A percentile compares a stretch with the other conserved stretches of the same genome.
These are phyloP conservation scores for Clarireedia sp. DNA, from an alignment of 2,329 filamentous ascomycete genomes.

Conservation along the genomic window DNA sequence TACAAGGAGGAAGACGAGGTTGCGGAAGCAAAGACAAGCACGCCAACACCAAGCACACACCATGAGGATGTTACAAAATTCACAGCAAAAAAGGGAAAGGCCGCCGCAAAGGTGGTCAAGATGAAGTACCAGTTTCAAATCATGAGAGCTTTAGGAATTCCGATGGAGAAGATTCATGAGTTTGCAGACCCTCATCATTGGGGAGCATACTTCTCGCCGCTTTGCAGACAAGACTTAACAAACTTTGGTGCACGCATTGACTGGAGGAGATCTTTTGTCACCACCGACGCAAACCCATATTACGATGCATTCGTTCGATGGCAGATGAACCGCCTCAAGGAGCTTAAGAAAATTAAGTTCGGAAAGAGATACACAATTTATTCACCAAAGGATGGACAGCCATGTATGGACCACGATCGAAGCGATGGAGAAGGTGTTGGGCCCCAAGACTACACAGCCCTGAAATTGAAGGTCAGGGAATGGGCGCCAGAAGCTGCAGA, in stretches of 20 bases:
- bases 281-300: constrained; percentile 93
- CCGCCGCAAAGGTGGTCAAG: constrained; percentile 79
- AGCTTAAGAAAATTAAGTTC: constrained; percentile 87
- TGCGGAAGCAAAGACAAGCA: constrained; percentile 40
- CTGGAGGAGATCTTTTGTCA: constrained; percentile 88
- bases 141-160: constrained; percentile 85
- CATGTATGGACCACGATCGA: constrained; percentile 82
- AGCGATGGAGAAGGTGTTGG: constrained; percentile 73
- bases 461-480: constrained; percentile 86
- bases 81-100: constrained; percentile 86
- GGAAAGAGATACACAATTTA: constrained; percentile 92
- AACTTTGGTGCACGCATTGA: constrained; percentile 83
- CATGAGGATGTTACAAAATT: constrained; percentile 89
- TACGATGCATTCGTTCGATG: constrained; percentile 93
- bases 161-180: constrained; percentile 79
- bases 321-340: constrained; percentile 92
- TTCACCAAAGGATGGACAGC: constrained; percentile 79
- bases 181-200: constrained; percentile 90
- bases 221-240: constrained; percentile 70
- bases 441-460: constrained; percentile 83
- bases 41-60: constrained; percentile 54
- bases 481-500: constrained; percentile 74
- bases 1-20: constrained; percentile 57
- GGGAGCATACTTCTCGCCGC: constrained; percentile 85
- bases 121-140: constrained; percentile 96